phyloP scores from a whole-genome alignment of 352 stramenopile species.

The Phytophthora rubi region DNA sequence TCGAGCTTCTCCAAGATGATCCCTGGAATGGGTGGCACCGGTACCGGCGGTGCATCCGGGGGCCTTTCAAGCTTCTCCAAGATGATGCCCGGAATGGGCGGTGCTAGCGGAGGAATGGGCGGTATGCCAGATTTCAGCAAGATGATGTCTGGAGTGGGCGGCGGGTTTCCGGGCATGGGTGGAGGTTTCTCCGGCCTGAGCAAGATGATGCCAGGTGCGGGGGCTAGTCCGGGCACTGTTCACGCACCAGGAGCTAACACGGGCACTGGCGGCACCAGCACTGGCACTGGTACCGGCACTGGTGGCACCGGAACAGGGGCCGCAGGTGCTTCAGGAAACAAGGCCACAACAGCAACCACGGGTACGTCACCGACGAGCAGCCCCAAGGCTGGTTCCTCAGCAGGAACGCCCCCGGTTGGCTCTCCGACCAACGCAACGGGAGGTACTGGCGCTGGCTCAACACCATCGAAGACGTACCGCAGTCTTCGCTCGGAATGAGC shows the following conservation, averaged over 20 bases:
- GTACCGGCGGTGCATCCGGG: neutral
- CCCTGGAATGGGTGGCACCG: neutral
- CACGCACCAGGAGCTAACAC: neutral
- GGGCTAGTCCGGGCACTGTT: neutral
- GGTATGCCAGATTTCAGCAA: neutral
- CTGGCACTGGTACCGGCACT: too few species aligned
- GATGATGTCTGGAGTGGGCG: constrained; percentile 4
- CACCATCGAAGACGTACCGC: too few species aligned
- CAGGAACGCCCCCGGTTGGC: too few species aligned
- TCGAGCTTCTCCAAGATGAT: constrained; percentile 3
- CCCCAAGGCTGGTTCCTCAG: too few species aligned
- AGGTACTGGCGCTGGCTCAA: too few species aligned
- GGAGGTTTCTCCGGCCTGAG: neutral
- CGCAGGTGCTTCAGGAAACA: too few species aligned
- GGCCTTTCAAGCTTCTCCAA: neutral
- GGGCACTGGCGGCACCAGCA: neutral
- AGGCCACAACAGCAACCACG: too few species aligned
- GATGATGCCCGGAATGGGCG: constrained; percentile 3
- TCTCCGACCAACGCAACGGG: too few species aligned
- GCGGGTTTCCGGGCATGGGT: neutral
- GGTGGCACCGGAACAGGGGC: too few species aligned
- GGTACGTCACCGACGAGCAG: too few species aligned
- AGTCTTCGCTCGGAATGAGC: too few species aligned
- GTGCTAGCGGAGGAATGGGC: neutral
- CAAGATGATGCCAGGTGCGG: constrained; percentile 3